Percentiles rank a stretch among this genome's conserved stretches.
phyloP scores from a whole-genome alignment of 768 basidiomycete genomes.

The Megacollybia marginata region DNA sequence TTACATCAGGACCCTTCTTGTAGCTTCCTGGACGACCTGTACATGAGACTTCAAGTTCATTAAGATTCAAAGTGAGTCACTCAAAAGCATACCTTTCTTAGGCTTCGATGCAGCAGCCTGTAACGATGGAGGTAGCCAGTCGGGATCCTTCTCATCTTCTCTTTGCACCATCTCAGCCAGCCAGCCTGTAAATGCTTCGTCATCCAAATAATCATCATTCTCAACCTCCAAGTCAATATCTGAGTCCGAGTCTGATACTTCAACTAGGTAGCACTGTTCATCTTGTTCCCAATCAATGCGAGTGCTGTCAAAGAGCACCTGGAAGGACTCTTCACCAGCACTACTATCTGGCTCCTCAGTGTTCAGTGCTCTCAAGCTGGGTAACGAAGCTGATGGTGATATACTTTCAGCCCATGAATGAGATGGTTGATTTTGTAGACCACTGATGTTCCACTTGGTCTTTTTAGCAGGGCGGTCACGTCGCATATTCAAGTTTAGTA shows the following conservation, averaged over 20 bases:
- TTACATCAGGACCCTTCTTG: not conserved
- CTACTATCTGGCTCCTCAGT: not conserved
- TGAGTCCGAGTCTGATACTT: too few species aligned
- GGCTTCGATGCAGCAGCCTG: not conserved
- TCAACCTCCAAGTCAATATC: not conserved
- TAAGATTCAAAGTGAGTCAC: not conserved
- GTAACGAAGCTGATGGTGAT: not conserved
- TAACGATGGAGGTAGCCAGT: not conserved
- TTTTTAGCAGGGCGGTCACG: not conserved
- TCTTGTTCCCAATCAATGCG: not conserved
- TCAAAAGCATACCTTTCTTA: not conserved
- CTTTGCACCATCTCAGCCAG: not conserved
- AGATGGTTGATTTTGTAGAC: not conserved
- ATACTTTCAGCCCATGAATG: not conserved
- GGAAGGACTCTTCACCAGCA: not conserved
- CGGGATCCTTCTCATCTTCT: not conserved
- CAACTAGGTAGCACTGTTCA: not conserved
- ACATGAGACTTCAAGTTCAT: not conserved
- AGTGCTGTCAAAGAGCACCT: not conserved
- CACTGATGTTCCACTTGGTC: not conserved
- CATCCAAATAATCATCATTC: constrained; percentile 3
- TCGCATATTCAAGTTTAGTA: too few species aligned
- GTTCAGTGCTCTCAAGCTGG: not conserved
- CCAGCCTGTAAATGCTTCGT: not conserved
- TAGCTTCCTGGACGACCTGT: not conserved